Conservation (phyloP, 768 basidiomycete species). For the Clitopilus hobsonii region DNA sequence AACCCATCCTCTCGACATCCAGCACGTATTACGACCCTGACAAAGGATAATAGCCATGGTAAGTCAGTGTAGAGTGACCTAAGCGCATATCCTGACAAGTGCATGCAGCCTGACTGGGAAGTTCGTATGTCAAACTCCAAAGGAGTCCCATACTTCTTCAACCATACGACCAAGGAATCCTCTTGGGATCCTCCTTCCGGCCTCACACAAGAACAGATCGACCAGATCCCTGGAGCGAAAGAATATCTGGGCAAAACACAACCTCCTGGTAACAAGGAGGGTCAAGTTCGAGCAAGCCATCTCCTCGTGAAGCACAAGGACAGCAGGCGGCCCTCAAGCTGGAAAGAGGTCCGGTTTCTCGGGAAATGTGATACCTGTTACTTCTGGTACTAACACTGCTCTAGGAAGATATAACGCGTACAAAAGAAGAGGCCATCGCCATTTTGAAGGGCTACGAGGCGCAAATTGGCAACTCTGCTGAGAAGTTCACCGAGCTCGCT, state of each 20-base stretch:
- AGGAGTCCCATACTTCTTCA: conserved; percentile 85
- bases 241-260: conserved; percentile 28
- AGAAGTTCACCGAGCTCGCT: conserved; percentile 78
- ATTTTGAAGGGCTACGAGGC: conserved; percentile 63
- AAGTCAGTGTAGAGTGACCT: too few species aligned
- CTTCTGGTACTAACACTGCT: not conserved
- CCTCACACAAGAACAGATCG: conserved; percentile 57
- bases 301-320: conserved; percentile 87
- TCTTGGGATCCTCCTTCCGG: conserved; percentile 73
- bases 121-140: conserved; percentile 80
- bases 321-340: conserved; percentile 75
- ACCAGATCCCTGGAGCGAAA: conserved; percentile 63
- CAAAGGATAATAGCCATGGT: too few species aligned
- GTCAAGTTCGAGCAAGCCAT: conserved; percentile 89
- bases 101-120: conserved; percentile 61
- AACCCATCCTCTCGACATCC: too few species aligned
- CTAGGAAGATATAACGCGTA: conserved; percentile 74
- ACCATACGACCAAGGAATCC: conserved; percentile 63
- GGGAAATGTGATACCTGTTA: not conserved
- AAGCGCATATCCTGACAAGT: not conserved
- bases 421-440: conserved; percentile 86
- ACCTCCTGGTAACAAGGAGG: conserved; percentile 22
- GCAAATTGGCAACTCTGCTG: conserved; percentile 50
- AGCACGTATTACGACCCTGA: too few species aligned
- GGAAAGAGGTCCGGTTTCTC: conserved; percentile 64